These are phyloP conservation scores for Penicillium capsulatum DNA, from an alignment of 2,329 filamentous ascomycete genomes.

Conservation along the genomic window DNA sequence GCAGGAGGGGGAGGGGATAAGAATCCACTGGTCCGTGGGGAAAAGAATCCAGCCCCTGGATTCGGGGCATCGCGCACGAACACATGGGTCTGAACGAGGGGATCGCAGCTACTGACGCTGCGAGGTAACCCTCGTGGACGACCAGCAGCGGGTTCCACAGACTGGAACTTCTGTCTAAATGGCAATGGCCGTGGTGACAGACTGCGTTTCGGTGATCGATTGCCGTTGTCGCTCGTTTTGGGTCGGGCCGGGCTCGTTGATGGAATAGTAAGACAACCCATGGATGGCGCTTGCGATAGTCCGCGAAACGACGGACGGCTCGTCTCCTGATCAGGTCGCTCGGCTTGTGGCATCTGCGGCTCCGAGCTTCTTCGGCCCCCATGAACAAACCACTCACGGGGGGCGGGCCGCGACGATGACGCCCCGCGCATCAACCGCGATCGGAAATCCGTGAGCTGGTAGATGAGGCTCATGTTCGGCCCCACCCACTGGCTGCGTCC, in stretches of 20 bases:
- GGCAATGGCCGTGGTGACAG: conserved; percentile 37
- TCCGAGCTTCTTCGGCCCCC: conserved; percentile 28
- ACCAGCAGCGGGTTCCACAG: conserved; percentile 18
- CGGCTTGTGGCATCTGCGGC: conserved; percentile 26
- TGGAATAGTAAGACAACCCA: conserved; percentile 25
- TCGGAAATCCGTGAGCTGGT: conserved; percentile 63
- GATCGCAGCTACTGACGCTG: conserved; percentile 24
- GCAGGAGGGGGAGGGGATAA: conserved; percentile 39
- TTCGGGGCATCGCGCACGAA: conserved; percentile 38
- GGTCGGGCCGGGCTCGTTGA: conserved; percentile 24
- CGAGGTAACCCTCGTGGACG: conserved; percentile 17
- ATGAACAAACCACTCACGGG: conserved; percentile 35
- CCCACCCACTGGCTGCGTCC: conserved; percentile 63
- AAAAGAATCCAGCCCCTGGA: conserved; percentile 39
- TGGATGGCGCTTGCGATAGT: conserved; percentile 23
- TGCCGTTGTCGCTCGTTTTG: conserved; percentile 23
- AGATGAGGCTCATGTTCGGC: conserved; percentile 66
- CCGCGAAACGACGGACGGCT: conserved; percentile 17
- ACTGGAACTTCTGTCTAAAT: conserved; percentile 36
- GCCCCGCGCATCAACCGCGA: conserved; percentile 35
- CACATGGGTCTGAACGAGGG: conserved; percentile 34
- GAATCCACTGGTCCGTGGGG: conserved; percentile 44
- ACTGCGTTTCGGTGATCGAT: conserved; percentile 31
- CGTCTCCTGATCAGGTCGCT: conserved; percentile 14
- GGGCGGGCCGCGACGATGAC: conserved; percentile 29